Conservation (phyloP, 495 filamentous ascomycete genomes). For the Chaetomidium leptoderma region DNA sequence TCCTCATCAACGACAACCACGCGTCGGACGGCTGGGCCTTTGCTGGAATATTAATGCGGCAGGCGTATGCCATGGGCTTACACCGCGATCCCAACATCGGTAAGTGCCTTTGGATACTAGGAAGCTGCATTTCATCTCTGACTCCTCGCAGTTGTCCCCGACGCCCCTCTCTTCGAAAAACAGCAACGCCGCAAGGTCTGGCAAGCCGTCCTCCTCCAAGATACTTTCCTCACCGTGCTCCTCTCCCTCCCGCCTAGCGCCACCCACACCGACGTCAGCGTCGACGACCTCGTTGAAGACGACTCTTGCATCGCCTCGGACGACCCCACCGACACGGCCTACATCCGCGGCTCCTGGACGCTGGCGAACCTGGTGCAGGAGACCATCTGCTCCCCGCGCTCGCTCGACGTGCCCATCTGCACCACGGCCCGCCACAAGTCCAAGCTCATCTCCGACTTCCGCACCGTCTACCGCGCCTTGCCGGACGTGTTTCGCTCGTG, state of each 20-base stretch:
- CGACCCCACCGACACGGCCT: conserved; percentile 57
- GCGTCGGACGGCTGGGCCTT: conserved; percentile 72
- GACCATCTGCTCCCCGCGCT: conserved; percentile 61
- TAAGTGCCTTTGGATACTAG: conserved; percentile 22
- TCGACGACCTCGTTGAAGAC: conserved; percentile 58
- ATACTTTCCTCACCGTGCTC: conserved; percentile 73
- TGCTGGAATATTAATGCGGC: conserved; percentile 63
- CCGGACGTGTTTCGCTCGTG: conserved; percentile 59
- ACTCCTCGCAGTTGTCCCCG: conserved; percentile 47
- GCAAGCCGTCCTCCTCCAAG: conserved; percentile 70
- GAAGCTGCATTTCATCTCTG: neutral
- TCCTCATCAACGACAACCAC: conserved; percentile 74
- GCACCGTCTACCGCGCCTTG: conserved; percentile 58
- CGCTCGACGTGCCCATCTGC: conserved; percentile 60
- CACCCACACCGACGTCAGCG: conserved; percentile 66
- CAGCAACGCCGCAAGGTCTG: conserved; percentile 67
- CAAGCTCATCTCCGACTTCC: conserved; percentile 57
- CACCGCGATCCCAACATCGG: conserved; percentile 68
- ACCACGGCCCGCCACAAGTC: conserved; percentile 55
- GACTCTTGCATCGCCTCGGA: conserved; percentile 43
- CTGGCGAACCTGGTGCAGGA: conserved; percentile 67
- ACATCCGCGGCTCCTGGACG: conserved; percentile 66
- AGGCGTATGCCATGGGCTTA: conserved; percentile 71
- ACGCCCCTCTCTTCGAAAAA: conserved; percentile 58
- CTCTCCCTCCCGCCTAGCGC: conserved; percentile 65